phyloP scores from a whole-genome alignment of 257 asterid species.

The Gentiana macrophylla region DNA sequence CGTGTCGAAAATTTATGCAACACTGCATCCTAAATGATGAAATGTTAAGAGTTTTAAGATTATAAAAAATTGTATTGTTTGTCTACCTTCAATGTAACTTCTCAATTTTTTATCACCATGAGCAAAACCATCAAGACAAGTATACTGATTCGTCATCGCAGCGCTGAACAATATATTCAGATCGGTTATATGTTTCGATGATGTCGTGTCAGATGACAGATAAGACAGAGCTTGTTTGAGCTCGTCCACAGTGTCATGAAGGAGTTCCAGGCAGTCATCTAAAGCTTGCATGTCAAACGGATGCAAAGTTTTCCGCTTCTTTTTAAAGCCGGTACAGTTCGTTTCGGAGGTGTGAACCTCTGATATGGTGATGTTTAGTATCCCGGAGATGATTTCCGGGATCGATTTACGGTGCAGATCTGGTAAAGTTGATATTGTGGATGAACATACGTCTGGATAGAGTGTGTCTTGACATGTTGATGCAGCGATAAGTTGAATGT shows the following conservation, averaged over 20 bases:
- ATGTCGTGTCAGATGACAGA: conserved; percentile 22
- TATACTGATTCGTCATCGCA: conserved; percentile 85
- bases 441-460: conserved; percentile 60
- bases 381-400: conserved; percentile 55
- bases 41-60: too few species aligned
- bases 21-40: too few species aligned
- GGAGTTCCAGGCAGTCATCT: conserved; percentile 71
- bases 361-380: conserved; percentile 50
- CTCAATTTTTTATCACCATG: conserved; percentile 46
- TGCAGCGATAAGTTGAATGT: conserved; percentile 46
- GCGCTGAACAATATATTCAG: conserved; percentile 76
- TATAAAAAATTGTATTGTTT: too few species aligned
- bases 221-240: conserved; percentile 33
- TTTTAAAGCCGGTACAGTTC: conserved; percentile 50
- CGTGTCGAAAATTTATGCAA: too few species aligned
- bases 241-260: conserved; percentile 41
- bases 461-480: conserved; percentile 60
- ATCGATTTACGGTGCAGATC: conserved; percentile 52
- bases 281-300: conserved; percentile 57
- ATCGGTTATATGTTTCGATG: conserved; percentile 36
- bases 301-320: conserved; percentile 32
- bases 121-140: conserved; percentile 92
- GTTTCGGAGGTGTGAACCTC: conserved; percentile 45
- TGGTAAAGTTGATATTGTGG: conserved; percentile 54
- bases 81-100: conserved; percentile 28